Base-by-base conservation (phyloP, 345 rosid species). In the Camelina neglecta region DNA sequence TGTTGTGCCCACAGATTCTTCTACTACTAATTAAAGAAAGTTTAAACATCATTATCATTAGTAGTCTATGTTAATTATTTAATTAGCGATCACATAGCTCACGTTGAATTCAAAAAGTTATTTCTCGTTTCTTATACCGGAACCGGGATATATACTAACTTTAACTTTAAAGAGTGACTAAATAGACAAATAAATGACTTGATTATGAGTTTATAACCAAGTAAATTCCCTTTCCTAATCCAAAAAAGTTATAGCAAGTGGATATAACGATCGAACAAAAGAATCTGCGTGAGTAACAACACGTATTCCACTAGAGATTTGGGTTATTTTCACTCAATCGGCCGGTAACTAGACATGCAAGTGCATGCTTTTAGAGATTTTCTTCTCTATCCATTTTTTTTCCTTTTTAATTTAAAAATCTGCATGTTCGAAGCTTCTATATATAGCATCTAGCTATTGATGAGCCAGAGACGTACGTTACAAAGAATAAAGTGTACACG, bases 51-150 rank as follows among this genome's bases (percentile, higher is more conserved):
- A 69, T 20, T 53, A 69, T 69, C 47, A 60, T 33, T 12, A 67
- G 44, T 26, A 67, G 54, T 18, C 1, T 48, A 11, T 58, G 21
- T 39, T 60, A 48, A 12, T 65, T 21, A 50, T 20, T 54, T 18
- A 29, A 15, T 4, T 29, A 2, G 16, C 47, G 56, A 51, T 21
- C 44, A 55, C 45, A 15, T 23, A 26, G 4, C 2, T 42, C 35
- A 23, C 10, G 49, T 56, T 65, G 77, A 65, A 21, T 48, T 60
- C 39, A 8, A 10, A 45, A 72, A 36, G 60, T 10, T 50, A 2
- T 35, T 60, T 49, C 48, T 59, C 47, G 13, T 33, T 36, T 60
- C 36, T 10, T 11, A 18, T 59, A 20, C 13, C 13, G 4, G 45
- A 3, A 20, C 36, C 7, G 24, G 16, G 4, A 26, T 26, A 26